A percentile compares a stretch with the other conserved stretches of the same genome.
Conservation (phyloP, 169 alveolate species). For the Eimeria sp. region DNA sequence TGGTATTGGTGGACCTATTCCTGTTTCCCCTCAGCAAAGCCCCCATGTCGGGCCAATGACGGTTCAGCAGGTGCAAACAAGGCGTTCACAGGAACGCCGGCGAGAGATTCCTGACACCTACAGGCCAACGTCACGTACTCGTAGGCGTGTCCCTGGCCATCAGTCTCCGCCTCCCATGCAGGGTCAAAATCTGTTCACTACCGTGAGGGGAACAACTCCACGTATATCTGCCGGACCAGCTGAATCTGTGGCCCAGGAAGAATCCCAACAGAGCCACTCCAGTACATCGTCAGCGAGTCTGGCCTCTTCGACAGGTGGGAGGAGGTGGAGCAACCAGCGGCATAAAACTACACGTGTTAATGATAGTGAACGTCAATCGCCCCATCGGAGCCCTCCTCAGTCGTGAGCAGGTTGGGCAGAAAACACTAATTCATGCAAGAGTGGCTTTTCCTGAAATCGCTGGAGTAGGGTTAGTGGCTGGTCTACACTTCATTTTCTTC, state of each 20-base stretch:
- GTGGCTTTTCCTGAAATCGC: background rate
- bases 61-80: background rate
- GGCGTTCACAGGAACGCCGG: too few relatives aligned
- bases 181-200: background rate
- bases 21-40: background rate
- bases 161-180: background rate
- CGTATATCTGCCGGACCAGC: background rate
- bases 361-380: background rate
- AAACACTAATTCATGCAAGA: background rate
- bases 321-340: slow-evolving; percentile 14
- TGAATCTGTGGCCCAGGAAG: background rate
- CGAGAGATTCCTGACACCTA: too few relatives aligned
- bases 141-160: background rate
- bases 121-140: background rate
- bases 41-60: background rate
- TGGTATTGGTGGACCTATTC: background rate
- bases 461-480: background rate
- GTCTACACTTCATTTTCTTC: background rate
- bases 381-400: background rate
- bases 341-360: background rate
- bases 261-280: background rate
- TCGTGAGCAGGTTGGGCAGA: background rate
- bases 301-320: background rate
- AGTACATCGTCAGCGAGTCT: background rate
- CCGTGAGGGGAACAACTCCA: background rate